Conservation (phyloP, 1,284 basidiomycete species). For the Fomitopsis palustris region DNA sequence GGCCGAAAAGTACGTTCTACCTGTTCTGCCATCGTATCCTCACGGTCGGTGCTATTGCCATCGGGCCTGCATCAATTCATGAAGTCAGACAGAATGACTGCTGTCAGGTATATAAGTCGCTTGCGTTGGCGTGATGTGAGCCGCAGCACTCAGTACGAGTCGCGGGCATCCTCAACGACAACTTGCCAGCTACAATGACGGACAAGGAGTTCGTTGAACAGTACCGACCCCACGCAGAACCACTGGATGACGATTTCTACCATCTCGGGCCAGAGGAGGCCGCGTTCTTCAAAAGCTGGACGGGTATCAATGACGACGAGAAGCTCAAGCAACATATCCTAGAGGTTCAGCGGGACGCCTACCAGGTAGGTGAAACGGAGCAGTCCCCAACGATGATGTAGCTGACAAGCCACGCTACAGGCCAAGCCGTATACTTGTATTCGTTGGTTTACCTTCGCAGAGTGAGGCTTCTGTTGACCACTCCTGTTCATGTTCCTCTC, state of each 20-base stretch:
- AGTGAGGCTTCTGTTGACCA: conserved; percentile 5
- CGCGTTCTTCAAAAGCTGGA: background rate
- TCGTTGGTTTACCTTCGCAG: conserved; percentile 1
- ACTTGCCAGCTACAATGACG: background rate
- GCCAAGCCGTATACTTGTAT: background rate
- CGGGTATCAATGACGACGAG: background rate
- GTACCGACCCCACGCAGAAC: background rate
- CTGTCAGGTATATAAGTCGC: no score
- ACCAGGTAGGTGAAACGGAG: background rate
- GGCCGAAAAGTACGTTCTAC: no score
- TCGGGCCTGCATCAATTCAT: no score
- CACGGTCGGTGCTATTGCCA: no score
- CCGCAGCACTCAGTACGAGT: no score
- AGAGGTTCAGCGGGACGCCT: background rate
- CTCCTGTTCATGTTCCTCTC: background rate
- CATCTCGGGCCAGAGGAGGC: background rate
- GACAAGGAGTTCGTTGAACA: background rate
- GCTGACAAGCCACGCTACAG: background rate
- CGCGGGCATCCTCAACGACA: background rate
- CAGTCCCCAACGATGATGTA: background rate
- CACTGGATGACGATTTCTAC: background rate
- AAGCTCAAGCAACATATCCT: background rate
- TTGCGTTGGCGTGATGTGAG: no score
- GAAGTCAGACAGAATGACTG: no score
- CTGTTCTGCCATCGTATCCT: no score